Evolutionary conservation across 176 grass and related monocot species (phyloP).

Genomic region (Zea luxurians): DNA sequence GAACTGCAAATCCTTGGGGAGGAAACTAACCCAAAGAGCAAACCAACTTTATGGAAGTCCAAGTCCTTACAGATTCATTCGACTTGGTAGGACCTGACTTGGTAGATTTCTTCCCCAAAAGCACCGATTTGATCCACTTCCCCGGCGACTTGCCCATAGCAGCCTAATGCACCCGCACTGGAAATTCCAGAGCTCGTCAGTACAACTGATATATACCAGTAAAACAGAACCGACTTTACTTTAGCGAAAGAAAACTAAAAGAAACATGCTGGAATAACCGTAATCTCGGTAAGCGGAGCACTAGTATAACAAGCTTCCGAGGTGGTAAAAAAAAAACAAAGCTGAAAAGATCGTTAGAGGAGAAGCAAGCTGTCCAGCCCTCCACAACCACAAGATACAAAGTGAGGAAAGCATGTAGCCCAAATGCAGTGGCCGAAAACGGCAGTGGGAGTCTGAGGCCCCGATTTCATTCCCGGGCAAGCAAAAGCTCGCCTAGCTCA

Average conservation of each 20-base stretch:
- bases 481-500: not conserved
- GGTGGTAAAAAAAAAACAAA: conserved; percentile 4
- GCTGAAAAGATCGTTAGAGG: not conserved
- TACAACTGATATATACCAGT: conserved; percentile 27
- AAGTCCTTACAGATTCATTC: conserved; percentile 43
- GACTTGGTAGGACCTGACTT: conserved; percentile 60
- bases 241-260: not conserved
- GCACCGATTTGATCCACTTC: conserved; percentile 85
- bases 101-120: conserved; percentile 81
- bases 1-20: not conserved
- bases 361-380: not conserved
- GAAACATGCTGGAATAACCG: not conserved
- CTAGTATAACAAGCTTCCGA: not conserved
- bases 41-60: not conserved
- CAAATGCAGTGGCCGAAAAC: not conserved
- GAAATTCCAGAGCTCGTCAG: conserved; percentile 7
- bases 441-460: not conserved
- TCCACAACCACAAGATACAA: no score
- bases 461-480: not conserved
- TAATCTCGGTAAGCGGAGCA: not conserved
- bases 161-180: conserved; percentile 1
- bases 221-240: not conserved
- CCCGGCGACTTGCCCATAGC: conserved; percentile 86
- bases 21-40: not conserved
- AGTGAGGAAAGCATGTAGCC: no score